These are phyloP conservation scores for Biancaea sappan DNA, from an alignment of 306 rosid species.

Conservation along the genomic window DNA sequence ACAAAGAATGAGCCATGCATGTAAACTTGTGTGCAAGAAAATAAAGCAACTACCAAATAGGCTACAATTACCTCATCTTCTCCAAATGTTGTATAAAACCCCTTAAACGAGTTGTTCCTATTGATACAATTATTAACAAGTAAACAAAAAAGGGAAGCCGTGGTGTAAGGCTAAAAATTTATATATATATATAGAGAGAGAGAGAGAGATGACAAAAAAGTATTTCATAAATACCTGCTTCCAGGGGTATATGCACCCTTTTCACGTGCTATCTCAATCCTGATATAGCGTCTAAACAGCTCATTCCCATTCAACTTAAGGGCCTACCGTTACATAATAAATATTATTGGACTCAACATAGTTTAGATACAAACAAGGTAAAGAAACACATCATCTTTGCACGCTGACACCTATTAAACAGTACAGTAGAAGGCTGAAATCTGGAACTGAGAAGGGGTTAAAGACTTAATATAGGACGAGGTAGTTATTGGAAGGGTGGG, in stretches of 20 bases:
- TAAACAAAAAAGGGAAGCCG: background rate
- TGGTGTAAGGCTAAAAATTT: background rate
- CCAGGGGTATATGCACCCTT: conserved; percentile 10
- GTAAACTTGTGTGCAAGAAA: background rate
- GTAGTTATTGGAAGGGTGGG: too few species aligned
- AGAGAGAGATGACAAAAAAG: background rate
- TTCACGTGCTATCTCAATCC: conserved; percentile 24
- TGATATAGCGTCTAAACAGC: conserved; percentile 29
- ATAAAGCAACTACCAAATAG: conserved; percentile 11
- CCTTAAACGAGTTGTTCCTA: conserved; percentile 36
- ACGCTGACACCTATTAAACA: too few species aligned
- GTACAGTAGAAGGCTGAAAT: too few species aligned
- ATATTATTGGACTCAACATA: conserved; percentile 13
- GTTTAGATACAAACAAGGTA: background rate
- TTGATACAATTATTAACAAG: background rate
- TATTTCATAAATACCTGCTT: background rate
- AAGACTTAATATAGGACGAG: too few species aligned
- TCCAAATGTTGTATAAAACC: conserved; percentile 51
- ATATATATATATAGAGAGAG: too few species aligned
- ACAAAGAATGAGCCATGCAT: background rate
- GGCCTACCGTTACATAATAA: conserved; percentile 33
- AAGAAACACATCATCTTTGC: background rate
- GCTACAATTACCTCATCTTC: conserved; percentile 58
- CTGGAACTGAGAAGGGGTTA: too few species aligned
- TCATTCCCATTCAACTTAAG: conserved; percentile 35